Evolutionary conservation across 164 flowering plant species (phyloP).

Genomic region (Berberis vulgaris): DNA sequence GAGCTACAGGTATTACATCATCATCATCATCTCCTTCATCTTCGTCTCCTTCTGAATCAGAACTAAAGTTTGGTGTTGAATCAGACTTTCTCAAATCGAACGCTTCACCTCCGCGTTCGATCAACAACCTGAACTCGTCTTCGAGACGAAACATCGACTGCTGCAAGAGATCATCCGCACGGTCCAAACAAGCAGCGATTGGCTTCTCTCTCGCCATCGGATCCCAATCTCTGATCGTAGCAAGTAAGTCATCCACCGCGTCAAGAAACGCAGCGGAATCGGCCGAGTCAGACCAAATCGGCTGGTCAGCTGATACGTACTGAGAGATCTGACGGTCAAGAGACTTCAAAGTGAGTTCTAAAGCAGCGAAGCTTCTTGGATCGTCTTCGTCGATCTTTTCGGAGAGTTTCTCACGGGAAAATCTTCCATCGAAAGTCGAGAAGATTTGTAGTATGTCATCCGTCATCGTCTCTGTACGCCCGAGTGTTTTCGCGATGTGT

Average conservation of each 20-base stretch:
- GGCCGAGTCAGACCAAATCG: conserved; percentile 74
- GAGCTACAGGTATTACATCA: conserved; percentile 56
- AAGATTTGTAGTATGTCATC: conserved; percentile 86
- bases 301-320: conserved; percentile 41
- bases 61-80: neutral
- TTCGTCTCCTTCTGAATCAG: conserved; percentile 21
- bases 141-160: conserved; percentile 69
- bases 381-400: conserved; percentile 25
- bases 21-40: conserved; percentile 34
- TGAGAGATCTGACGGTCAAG: conserved; percentile 63
- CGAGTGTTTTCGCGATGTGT: conserved; percentile 88
- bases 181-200: conserved; percentile 40
- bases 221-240: conserved; percentile 44
- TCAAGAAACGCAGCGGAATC: conserved; percentile 68
- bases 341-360: conserved; percentile 40
- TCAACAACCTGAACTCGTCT: conserved; percentile 64
- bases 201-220: conserved; percentile 43
- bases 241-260: conserved; percentile 53
- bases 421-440: conserved; percentile 78
- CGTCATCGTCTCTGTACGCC: conserved; percentile 65
- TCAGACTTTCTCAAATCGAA: conserved; percentile 16
- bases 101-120: conserved; percentile 37
- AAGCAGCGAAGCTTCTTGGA: conserved; percentile 18
- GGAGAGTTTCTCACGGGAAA: conserved; percentile 69
- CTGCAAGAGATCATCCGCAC: conserved; percentile 74